Percentiles rank a stretch among this genome's conserved stretches.
These are phyloP conservation scores for Phytophthora syringae DNA, from an alignment of 352 stramenopile species.

Conservation along the genomic window DNA sequence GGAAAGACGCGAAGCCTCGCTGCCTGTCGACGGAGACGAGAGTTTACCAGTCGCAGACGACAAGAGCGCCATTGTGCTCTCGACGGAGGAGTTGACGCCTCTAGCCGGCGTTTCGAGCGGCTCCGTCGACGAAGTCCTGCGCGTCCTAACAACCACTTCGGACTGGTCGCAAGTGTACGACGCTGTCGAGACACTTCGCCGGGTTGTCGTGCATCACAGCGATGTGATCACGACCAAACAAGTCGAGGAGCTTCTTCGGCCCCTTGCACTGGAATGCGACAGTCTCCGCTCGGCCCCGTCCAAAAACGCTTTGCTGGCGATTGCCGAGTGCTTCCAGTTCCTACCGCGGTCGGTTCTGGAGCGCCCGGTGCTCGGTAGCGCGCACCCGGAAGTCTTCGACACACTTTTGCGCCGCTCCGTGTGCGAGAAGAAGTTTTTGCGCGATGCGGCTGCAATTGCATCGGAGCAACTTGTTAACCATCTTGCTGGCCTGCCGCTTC, in stretches of 20 bases:
- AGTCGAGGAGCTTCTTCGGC: slow-evolving; percentile 36
- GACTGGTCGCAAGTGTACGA: slow-evolving; percentile 77
- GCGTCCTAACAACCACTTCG: slow-evolving; percentile 30
- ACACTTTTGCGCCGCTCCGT: slow-evolving; percentile 63
- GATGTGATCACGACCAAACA: slow-evolving; percentile 30
- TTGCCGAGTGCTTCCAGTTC: slow-evolving; percentile 65
- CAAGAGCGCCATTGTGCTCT: slow-evolving; percentile 49
- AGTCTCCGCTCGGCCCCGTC: slow-evolving; percentile 71
- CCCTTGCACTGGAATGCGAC: slow-evolving; percentile 52
- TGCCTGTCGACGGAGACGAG: slow-evolving; percentile 8
- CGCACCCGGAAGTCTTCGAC: slow-evolving; percentile 47
- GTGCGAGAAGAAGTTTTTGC: slow-evolving; percentile 82
- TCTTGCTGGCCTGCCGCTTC: slow-evolving; percentile 48
- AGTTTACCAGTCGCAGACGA: slow-evolving; percentile 34
- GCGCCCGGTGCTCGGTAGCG: slow-evolving; percentile 25
- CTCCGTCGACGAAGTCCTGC: slow-evolving; percentile 29
- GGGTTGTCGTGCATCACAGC: slow-evolving; percentile 62
- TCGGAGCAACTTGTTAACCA: slow-evolving; percentile 47
- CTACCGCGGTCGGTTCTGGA: slow-evolving; percentile 30
- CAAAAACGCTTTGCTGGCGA: slow-evolving; percentile 75
- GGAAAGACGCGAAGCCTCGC: slow-evolving; percentile 23
- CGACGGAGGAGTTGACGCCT: slow-evolving; percentile 48
- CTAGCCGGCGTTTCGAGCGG: slow-evolving; percentile 28
- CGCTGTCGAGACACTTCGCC: slow-evolving; percentile 56
- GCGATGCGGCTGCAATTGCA: slow-evolving; percentile 56